Conservation (phyloP, 495 filamentous ascomycete genomes). For the Penicillium alfredii region DNA sequence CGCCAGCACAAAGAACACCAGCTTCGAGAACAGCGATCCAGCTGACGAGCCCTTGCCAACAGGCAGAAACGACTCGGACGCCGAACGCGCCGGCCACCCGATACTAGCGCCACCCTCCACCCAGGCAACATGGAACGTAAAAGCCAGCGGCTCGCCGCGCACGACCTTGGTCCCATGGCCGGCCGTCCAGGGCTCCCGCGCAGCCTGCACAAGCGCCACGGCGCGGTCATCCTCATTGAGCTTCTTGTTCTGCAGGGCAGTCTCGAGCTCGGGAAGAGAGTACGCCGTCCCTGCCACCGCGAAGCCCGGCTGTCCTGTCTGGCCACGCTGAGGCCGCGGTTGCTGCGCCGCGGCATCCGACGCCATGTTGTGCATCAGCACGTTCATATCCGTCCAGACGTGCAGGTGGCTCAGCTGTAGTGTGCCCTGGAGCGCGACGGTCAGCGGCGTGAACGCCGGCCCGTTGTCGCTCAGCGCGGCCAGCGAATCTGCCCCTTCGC, state of each 20-base stretch:
- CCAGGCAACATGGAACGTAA: conserved; percentile 81
- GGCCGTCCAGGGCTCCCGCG: conserved; percentile 41
- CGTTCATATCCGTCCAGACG: conserved; percentile 81
- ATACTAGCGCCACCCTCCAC: conserved; percentile 60
- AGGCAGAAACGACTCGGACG: conserved; percentile 36
- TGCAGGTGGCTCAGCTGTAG: conserved; percentile 87
- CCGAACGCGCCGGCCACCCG: conserved; percentile 33
- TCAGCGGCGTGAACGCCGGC: conserved; percentile 55
- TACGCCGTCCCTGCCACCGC: conserved; percentile 85
- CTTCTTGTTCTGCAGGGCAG: conserved; percentile 16
- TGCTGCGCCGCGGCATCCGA: conserved; percentile 22
- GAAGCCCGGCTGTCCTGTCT: conserved; percentile 50
- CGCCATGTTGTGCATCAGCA: conserved; percentile 70
- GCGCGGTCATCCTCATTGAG: conserved; percentile 33
- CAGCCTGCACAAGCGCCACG: conserved; percentile 33
- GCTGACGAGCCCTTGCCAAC: conserved; percentile 13
- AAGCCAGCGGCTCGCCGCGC: conserved; percentile 78
- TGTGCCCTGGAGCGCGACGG: conserved; percentile 83
- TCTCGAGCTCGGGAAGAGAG: conserved; percentile 64
- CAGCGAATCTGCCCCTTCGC: conserved; percentile 17
- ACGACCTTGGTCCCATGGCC: conserved; percentile 58
- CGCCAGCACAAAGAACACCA: conserved; percentile 40
- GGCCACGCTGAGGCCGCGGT: conserved; percentile 13
- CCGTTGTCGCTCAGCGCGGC: conserved; percentile 34
- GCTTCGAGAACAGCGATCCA: conserved; percentile 27